Percentiles rank a stretch among this genome's conserved stretches.
Conservation (phyloP, 345 rosid genomes). For the Rhodomyrtus tomentosa region DNA sequence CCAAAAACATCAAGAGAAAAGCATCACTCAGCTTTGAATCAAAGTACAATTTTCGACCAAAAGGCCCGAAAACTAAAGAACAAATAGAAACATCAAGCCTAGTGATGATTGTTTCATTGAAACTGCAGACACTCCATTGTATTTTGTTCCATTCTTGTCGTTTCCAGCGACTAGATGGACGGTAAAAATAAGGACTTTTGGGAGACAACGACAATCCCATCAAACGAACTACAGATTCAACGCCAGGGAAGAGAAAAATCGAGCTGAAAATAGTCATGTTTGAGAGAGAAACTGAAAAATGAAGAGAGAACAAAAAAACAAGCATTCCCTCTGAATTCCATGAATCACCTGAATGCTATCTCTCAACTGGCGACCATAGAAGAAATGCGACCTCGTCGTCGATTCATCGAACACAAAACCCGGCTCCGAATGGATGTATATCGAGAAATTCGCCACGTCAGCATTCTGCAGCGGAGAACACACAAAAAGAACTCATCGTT, state of each 20-base stretch:
- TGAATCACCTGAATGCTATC: conserved; percentile 50
- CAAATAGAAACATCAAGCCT: background rate
- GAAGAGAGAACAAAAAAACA: too few relatives aligned
- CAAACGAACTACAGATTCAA: background rate
- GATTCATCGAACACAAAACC: conserved; percentile 66
- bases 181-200: background rate
- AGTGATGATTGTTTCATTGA: background rate
- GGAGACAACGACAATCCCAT: background rate
- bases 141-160: background rate
- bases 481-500: background rate
- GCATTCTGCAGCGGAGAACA: conserved; percentile 29
- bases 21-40: background rate
- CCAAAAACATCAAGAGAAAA: background rate
- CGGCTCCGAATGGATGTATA: conserved; percentile 67
- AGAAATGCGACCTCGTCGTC: conserved; percentile 60
- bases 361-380: conserved; percentile 58
- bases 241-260: background rate
- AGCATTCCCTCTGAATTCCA: background rate
- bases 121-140: background rate
- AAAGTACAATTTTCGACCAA: background rate
- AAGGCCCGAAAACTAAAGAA: background rate
- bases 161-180: background rate
- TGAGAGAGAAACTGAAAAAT: background rate
- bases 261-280: background rate
- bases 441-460: conserved; percentile 50